These are phyloP conservation scores for Berberis vulgaris DNA, from an alignment of 164 flowering plant species.

Conservation along the genomic window DNA sequence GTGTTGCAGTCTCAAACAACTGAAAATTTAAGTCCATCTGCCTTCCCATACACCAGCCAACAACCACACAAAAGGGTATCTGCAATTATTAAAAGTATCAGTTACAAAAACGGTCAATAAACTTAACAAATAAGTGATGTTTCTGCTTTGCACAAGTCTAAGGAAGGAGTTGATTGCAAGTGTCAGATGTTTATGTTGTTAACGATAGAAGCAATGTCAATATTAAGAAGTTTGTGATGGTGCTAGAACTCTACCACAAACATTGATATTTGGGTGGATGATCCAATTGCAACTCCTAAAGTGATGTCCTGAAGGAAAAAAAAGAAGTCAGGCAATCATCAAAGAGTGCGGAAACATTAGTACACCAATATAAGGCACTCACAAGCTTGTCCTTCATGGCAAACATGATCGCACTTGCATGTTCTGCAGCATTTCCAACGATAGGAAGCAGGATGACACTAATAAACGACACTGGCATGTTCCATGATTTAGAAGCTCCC, in stretches of 20 bases:
- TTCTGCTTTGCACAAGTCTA: no score
- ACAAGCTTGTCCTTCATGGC: conserved; percentile 72
- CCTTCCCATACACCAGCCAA: conserved; percentile 62
- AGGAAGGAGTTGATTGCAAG: not conserved
- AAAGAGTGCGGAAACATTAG: not conserved
- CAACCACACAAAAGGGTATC: conserved; percentile 77
- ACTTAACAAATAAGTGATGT: no score
- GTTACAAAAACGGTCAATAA: no score
- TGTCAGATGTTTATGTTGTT: not conserved
- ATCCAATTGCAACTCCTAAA: conserved; percentile 71
- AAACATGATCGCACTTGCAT: conserved; percentile 77
- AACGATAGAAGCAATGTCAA: not conserved
- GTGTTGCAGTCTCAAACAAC: conserved; percentile 71
- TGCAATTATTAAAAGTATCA: conserved; percentile 18
- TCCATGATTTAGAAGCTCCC: conserved; percentile 67
- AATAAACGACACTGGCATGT: conserved; percentile 68
- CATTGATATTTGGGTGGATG: conserved; percentile 78
- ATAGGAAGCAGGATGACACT: conserved; percentile 74
- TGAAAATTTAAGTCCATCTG: conserved; percentile 73
- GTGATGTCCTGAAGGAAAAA: conserved; percentile 43
- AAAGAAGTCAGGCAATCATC: conserved; percentile 1
- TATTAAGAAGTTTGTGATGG: not conserved
- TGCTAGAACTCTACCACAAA: conserved; percentile 42
- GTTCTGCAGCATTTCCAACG: conserved; percentile 79
- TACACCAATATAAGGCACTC: conserved; percentile 13